Evolutionary conservation across 805 yeast species (phyloP).

Genomic region (Saturnispora sekii): DNA sequence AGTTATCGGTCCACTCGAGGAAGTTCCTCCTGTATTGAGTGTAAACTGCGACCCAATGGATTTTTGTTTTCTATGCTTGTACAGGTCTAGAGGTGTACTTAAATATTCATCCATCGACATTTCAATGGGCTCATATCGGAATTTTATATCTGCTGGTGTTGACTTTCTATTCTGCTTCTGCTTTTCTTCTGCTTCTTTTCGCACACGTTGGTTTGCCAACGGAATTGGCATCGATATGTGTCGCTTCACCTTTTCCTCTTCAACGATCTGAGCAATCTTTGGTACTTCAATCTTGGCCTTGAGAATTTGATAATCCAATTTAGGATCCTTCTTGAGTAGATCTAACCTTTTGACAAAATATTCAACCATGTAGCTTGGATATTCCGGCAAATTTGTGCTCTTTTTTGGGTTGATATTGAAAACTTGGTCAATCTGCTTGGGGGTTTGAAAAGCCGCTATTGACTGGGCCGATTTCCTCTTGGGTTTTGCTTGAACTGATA

Average conservation of each 20-base stretch:
- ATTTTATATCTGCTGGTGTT: slow-evolving; percentile 7
- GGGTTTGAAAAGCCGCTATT: slow-evolving; percentile 2
- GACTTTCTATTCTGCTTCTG: slow-evolving; percentile 9
- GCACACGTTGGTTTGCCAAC: neutral
- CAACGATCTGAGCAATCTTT: neutral
- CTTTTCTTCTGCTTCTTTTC: neutral
- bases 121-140: slow-evolving; percentile 9
- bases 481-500: slow-evolving; percentile 5
- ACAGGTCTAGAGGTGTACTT: slow-evolving; percentile 11
- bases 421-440: slow-evolving; percentile 8
- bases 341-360: slow-evolving; percentile 11
- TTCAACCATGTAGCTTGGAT: slow-evolving; percentile 12
- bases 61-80: slow-evolving; percentile 9
- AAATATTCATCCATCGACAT: slow-evolving; percentile 12
- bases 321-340: slow-evolving; percentile 11
- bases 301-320: slow-evolving; percentile 8
- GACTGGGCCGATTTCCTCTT: neutral
- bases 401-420: slow-evolving; percentile 6
- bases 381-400: slow-evolving; percentile 6
- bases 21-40: neutral
- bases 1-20: neutral
- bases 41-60: slow-evolving; percentile 1
- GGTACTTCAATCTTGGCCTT: slow-evolving; percentile 9
- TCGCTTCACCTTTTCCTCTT: neutral
- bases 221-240: slow-evolving; percentile 10